phyloP scores from a whole-genome alignment of 345 rosid genomes.

The Trapa incisa region DNA sequence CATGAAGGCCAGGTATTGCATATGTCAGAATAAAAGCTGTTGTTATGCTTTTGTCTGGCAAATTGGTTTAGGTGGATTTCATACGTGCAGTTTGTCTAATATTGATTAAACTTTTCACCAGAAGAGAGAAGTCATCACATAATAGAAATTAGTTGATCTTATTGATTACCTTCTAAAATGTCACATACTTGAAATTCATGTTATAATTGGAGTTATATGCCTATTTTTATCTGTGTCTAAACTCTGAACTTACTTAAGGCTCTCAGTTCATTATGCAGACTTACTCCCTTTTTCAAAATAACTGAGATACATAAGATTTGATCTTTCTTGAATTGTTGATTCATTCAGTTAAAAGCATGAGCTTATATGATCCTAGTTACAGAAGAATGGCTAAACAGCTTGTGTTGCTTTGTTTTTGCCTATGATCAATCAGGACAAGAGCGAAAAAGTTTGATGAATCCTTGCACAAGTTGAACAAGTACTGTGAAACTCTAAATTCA shows the following conservation, averaged over 20 bases:
- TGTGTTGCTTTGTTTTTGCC: neutral
- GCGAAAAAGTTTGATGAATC: constrained; percentile 23
- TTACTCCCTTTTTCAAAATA: neutral
- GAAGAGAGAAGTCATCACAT: neutral
- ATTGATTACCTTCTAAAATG: neutral
- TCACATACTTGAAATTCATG: neutral
- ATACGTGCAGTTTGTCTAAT: neutral
- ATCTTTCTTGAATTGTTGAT: neutral
- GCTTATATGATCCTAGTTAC: neutral
- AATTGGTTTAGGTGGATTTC: neutral
- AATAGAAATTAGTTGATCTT: neutral
- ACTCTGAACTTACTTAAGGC: neutral
- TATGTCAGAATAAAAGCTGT: neutral
- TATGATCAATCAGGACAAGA: constrained; percentile 26
- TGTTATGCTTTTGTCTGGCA: constrained; percentile 6
- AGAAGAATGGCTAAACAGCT: neutral
- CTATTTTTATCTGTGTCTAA: neutral
- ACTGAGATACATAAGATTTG: neutral
- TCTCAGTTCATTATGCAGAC: neutral
- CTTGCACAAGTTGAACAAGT: constrained; percentile 25
- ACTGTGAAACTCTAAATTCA: constrained; percentile 19
- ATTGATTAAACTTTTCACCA: neutral
- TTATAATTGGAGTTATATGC: neutral
- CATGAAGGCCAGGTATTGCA: constrained; percentile 32
- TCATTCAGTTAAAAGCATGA: neutral